Evolutionary conservation across 2,329 filamentous ascomycete genomes (phyloP).

Genomic region (Tolypocladium cylindrosporum): DNA sequence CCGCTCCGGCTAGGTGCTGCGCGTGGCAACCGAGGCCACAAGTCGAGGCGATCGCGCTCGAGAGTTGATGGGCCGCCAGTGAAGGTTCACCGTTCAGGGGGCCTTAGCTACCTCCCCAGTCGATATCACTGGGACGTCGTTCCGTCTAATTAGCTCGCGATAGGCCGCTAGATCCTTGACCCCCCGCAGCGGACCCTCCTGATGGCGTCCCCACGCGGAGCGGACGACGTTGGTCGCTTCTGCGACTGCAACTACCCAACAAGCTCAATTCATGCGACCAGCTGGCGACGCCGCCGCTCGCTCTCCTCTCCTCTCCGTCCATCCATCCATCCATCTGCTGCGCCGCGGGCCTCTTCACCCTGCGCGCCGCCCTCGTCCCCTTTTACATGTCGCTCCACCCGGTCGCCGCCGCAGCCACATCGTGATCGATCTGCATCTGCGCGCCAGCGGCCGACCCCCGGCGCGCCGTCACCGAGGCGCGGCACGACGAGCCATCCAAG

Average conservation of each 20-base stretch:
- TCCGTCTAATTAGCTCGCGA: background rate
- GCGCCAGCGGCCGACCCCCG: background rate
- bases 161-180: background rate
- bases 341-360: background rate
- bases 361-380: no score
- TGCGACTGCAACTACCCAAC: background rate
- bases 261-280: background rate
- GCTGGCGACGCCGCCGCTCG: background rate
- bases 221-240: background rate
- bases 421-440: background rate
- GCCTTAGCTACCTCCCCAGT: background rate
- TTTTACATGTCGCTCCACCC: background rate
- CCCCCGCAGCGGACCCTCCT: background rate
- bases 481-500: background rate
- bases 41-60: background rate
- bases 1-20: background rate
- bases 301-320: background rate
- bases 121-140: background rate
- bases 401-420: background rate
- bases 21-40: background rate
- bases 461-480: background rate
- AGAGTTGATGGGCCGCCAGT: no score
- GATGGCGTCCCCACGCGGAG: background rate
- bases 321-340: background rate
- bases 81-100: no score